phyloP scores from a whole-genome alignment of 805 yeast genomes.

The Metschnikowia chrysomelidarum region DNA sequence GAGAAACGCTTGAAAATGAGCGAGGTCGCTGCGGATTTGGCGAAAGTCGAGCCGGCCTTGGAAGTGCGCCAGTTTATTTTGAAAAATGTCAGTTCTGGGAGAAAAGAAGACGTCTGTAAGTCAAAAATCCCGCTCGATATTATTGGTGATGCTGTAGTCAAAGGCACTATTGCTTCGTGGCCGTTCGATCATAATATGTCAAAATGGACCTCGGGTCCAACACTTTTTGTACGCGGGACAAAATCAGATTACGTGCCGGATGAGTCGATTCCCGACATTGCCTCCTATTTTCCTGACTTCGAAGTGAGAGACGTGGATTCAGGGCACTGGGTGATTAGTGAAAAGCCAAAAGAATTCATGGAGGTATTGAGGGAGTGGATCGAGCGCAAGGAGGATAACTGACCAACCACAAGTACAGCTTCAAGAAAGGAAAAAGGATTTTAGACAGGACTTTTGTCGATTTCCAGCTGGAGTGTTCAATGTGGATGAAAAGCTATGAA shows the following conservation, averaged over 20 bases:
- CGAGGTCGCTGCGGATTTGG: conserved; percentile 66
- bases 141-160: conserved; percentile 63
- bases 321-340: conserved; percentile 93
- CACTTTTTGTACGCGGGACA: conserved; percentile 77
- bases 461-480: too few species aligned
- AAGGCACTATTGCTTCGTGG: conserved; percentile 71
- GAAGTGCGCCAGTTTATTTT: conserved; percentile 74
- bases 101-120: conserved; percentile 37
- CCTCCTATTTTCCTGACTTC: conserved; percentile 74
- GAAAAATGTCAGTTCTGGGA: conserved; percentile 57
- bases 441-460: too few species aligned
- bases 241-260: conserved; percentile 78
- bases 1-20: conserved; percentile 47
- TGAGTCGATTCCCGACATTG: conserved; percentile 71
- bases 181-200: conserved; percentile 57
- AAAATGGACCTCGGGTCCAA: conserved; percentile 62
- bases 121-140: conserved; percentile 70
- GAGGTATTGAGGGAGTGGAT: conserved; percentile 61
- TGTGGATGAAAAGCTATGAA: too few species aligned
- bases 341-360: conserved; percentile 76
- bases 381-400: conserved; percentile 42
- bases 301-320: conserved; percentile 71
- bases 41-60: conserved; percentile 56
- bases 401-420: background rate
- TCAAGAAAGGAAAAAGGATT: too few species aligned